Base-by-base conservation (phyloP, 2,329 filamentous ascomycete species). In the Aureobasidium zeae region DNA sequence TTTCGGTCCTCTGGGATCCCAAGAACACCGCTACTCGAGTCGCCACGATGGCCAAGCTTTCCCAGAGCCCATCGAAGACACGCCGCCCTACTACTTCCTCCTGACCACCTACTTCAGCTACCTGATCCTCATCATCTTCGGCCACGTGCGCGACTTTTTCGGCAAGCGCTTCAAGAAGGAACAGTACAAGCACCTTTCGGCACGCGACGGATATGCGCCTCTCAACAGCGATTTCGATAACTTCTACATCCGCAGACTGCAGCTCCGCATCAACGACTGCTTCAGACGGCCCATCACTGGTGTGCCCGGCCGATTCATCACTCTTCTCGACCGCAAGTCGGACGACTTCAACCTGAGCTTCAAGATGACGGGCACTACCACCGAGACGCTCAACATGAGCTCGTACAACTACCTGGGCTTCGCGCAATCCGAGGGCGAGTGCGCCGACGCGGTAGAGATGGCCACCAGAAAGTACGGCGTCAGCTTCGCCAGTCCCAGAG, bases 341-440 rank as follows among this genome's bases (percentile, higher is more conserved):
- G 76, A 89, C 59, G 86, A 98, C 60, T 87, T 86, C 71, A 98
- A 98, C 67, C 75, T 82, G 57, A 81, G 83, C 47, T 98, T 94
- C 70, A 77, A 84, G 60, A 80, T 87, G 63, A 88, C 85, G 2
- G 91, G 91, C 46, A 94, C 86, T 35, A 82, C 78, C 47, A 96
- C 89, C 1, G 86, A 98, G 65, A 96, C 91, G 0, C 71, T 98
- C 56, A 98, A 98, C 67, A 83, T 98, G 82, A 95, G 89, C 69
- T 98, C 91, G 1, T 98, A 98, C 74, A 98, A 98, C 66, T 98
- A 98, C 61, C 83, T 98, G 17, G 91, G 91, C 31, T 98, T 98
- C 57, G 91, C 91, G 39, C 91, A 98, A 63, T 95, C 91, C 0
- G 88, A 96, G 53, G 91, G 91, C 9, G 89, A 91, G 29, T 98